These are phyloP conservation scores for Fusarium illudens DNA, from an alignment of 2,329 filamentous ascomycete species.

Conservation along the genomic window DNA sequence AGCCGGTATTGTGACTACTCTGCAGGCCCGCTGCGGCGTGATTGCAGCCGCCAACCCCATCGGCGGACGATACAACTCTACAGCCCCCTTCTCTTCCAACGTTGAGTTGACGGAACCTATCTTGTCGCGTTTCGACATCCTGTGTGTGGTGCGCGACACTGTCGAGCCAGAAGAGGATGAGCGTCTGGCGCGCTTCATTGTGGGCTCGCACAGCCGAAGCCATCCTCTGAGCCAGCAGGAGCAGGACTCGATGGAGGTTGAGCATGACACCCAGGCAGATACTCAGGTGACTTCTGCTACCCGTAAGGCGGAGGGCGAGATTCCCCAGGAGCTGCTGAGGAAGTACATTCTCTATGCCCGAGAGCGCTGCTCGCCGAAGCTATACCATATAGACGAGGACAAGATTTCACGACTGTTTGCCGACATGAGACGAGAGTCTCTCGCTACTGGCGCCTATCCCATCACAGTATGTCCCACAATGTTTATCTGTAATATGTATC, in stretches of 20 bases:
- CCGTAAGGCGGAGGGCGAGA: slow-evolving; percentile 66
- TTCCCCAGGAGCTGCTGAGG: slow-evolving; percentile 87
- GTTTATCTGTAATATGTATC: neutral
- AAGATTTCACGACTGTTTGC: slow-evolving; percentile 94
- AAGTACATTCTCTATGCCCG: slow-evolving; percentile 98
- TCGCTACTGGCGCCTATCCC: slow-evolving; percentile 95
- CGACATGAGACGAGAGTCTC: slow-evolving; percentile 92
- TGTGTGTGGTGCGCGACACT: slow-evolving; percentile 94
- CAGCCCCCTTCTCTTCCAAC: slow-evolving; percentile 93
- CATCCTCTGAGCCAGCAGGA: slow-evolving; percentile 71
- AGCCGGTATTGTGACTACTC: slow-evolving; percentile 95
- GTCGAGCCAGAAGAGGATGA: slow-evolving; percentile 94
- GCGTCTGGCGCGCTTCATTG: slow-evolving; percentile 91
- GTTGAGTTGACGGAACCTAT: slow-evolving; percentile 98
- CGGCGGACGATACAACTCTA: slow-evolving; percentile 95
- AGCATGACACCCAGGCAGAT: slow-evolving; percentile 59
- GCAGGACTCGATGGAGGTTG: slow-evolving; percentile 68
- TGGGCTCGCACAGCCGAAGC: slow-evolving; percentile 90
- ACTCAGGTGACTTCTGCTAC: slow-evolving; percentile 43
- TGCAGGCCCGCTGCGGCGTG: slow-evolving; percentile 95
- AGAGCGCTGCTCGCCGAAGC: slow-evolving; percentile 87
- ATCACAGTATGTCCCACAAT: slow-evolving; percentile 80
- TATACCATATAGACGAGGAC: slow-evolving; percentile 98
- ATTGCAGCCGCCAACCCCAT: slow-evolving; percentile 97
- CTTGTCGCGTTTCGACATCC: slow-evolving; percentile 95